Percentiles rank a stretch among this genome's conserved stretches.
These are phyloP conservation scores for Cardamine chenopodiifolia DNA, from an alignment of 345 rosid genomes.

Conservation along the genomic window DNA sequence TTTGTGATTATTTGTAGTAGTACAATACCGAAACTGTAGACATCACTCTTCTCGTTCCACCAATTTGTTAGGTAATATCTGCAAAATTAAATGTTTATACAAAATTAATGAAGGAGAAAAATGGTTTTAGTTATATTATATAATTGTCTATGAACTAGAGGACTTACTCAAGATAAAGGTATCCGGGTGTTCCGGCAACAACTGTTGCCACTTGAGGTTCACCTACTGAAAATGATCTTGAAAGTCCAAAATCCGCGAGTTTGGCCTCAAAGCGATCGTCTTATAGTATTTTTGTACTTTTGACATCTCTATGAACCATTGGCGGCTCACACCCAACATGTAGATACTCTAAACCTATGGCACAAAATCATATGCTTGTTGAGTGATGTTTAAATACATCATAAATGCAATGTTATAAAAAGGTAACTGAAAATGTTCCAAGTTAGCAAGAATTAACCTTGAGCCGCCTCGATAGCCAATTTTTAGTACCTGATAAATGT, in stretches of 20 bases:
- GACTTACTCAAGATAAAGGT: conserved; percentile 55
- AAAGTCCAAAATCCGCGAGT: conserved; percentile 55
- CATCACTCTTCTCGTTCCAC: conserved; percentile 52
- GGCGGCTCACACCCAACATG: conserved; percentile 55
- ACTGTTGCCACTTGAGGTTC: conserved; percentile 38
- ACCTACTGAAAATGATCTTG: conserved; percentile 35
- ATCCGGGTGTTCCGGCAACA: conserved; percentile 44
- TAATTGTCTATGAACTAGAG: neutral
- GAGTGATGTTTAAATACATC: neutral
- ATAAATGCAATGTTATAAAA: neutral
- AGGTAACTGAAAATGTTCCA: neutral
- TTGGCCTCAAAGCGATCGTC: conserved; percentile 48
- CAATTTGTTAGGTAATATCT: conserved; percentile 47
- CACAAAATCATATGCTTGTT: neutral
- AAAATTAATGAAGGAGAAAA: neutral
- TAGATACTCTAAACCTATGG: conserved; percentile 47
- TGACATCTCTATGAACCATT: conserved; percentile 53
- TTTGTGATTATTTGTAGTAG: conserved; percentile 51
- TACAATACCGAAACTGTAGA: conserved; percentile 52
- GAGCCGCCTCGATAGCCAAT: conserved; percentile 31
- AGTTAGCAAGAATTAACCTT: conserved; percentile 11
- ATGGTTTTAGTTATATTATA: neutral
- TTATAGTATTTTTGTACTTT: conserved; percentile 50
- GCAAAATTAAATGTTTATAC: too few species aligned
- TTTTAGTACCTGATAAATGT: conserved; percentile 40